Evolutionary conservation across 768 basidiomycete genomes (phyloP).

Genomic region (Pisolithus marmoratus): DNA sequence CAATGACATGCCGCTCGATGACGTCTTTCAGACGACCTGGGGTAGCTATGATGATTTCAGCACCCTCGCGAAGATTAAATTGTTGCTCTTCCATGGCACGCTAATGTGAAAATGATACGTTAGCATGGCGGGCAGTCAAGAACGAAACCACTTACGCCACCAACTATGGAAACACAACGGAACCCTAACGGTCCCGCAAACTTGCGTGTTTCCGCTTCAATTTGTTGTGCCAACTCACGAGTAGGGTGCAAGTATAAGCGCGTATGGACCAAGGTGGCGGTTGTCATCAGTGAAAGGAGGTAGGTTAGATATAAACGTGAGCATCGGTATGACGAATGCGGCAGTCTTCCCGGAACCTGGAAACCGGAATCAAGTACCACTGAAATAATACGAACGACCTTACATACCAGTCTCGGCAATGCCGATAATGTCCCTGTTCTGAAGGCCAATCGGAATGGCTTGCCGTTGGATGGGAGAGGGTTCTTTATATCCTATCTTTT

Average conservation of each 20-base stretch:
- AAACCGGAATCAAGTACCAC: conserved; percentile 2
- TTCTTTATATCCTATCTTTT: conserved; percentile 92
- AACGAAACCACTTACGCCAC: conserved; percentile 56
- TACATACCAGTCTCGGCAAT: conserved; percentile 92
- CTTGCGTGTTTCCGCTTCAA: conserved; percentile 87
- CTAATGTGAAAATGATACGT: conserved; percentile 31
- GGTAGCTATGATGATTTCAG: conserved; percentile 97
- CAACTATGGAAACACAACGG: conserved; percentile 95
- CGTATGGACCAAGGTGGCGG: conserved; percentile 89
- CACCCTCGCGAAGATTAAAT: conserved; percentile 95
- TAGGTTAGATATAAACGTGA: conserved; percentile 85
- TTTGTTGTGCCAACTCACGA: conserved; percentile 98
- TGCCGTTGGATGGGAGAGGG: conserved; percentile 97
- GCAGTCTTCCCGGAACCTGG: conserved; percentile 98
- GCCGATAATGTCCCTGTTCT: conserved; percentile 95
- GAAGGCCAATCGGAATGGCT: conserved; percentile 97
- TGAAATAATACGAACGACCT: not conserved
- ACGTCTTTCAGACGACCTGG: conserved; percentile 98
- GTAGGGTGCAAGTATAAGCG: conserved; percentile 92
- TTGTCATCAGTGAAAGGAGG: conserved; percentile 89
- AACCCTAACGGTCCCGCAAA: conserved; percentile 89
- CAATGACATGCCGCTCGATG: conserved; percentile 91
- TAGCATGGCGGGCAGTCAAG: conserved; percentile 5
- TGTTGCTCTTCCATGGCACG: conserved; percentile 96
- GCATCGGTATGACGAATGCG: conserved; percentile 97